Evolutionary conservation across 2,329 filamentous ascomycete species (phyloP).

Genomic region (Penicillium occitanis): DNA sequence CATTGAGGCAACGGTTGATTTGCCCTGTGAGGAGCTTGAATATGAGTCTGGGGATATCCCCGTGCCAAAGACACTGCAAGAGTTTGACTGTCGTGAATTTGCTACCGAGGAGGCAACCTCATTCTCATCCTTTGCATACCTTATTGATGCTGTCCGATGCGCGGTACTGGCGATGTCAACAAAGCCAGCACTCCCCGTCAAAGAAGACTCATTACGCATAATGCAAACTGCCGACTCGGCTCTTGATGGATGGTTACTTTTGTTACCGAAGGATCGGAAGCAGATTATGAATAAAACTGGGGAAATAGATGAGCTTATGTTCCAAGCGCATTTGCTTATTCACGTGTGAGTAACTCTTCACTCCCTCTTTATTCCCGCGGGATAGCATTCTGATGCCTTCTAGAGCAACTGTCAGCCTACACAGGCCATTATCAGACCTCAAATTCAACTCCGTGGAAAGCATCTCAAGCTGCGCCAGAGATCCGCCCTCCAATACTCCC

Average conservation of each 20-base stretch:
- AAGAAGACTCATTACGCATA: slow-evolving; percentile 30
- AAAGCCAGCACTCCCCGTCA: slow-evolving; percentile 23
- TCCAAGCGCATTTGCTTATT: slow-evolving; percentile 78
- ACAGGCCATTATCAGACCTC: slow-evolving; percentile 44
- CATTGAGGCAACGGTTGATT: slow-evolving; percentile 28
- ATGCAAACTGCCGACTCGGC: slow-evolving; percentile 39
- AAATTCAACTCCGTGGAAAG: slow-evolving; percentile 41
- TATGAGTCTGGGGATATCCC: slow-evolving; percentile 31
- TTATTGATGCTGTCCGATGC: slow-evolving; percentile 32
- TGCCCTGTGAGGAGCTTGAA: slow-evolving; percentile 38
- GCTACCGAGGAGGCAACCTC: slow-evolving; percentile 20
- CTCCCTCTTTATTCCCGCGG: slow-evolving; percentile 36
- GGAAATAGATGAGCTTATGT: slow-evolving; percentile 62
- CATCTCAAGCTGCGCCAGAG: slow-evolving; percentile 39
- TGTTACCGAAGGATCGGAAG: slow-evolving; percentile 37
- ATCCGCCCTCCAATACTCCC: slow-evolving; percentile 10
- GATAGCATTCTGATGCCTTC: background rate
- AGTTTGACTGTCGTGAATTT: slow-evolving; percentile 38
- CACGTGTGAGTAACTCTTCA: slow-evolving; percentile 37
- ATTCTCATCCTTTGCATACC: slow-evolving; percentile 39
- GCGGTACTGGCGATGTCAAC: slow-evolving; percentile 30
- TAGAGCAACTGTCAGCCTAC: slow-evolving; percentile 39
- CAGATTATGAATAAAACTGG: slow-evolving; percentile 33
- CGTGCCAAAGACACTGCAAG: slow-evolving; percentile 30
- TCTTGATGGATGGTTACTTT: slow-evolving; percentile 42